These are phyloP conservation scores for Rhizodiscina lignyota DNA, from an alignment of 495 filamentous ascomycete species.

Conservation along the genomic window DNA sequence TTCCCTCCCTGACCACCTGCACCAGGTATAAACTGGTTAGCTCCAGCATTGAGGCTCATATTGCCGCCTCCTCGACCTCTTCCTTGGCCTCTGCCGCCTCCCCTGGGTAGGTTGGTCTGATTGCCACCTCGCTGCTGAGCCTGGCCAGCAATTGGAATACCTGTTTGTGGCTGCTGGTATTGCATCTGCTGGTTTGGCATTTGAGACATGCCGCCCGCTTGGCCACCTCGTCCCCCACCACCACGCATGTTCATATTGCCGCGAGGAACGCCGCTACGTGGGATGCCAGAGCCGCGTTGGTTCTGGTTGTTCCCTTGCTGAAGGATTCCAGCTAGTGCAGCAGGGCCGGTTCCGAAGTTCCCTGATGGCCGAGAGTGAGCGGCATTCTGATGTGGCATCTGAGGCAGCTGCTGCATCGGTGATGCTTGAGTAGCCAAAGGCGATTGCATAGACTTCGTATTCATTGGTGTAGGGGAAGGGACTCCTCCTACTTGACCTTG, in stretches of 20 bases:
- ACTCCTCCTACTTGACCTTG: neutral
- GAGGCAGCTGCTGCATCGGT: constrained; percentile 2
- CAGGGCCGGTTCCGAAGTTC: constrained; percentile 15
- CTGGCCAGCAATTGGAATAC: neutral
- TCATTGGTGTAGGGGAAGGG: too few species aligned
- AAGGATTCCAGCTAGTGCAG: constrained; percentile 12
- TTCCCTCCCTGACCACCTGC: constrained; percentile 1
- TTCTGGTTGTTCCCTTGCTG: constrained; percentile 5
- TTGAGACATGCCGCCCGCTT: neutral
- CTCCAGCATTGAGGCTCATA: constrained; percentile 4
- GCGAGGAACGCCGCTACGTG: constrained; percentile 1
- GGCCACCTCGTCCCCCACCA: neutral
- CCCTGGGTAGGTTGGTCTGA: constrained; percentile 7
- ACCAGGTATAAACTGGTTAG: constrained; percentile 5
- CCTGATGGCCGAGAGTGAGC: neutral
- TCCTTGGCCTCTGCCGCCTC: constrained; percentile 3
- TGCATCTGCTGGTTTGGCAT: neutral
- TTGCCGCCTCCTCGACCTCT: constrained; percentile 1
- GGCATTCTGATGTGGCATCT: constrained; percentile 1
- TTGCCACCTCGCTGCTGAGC: neutral
- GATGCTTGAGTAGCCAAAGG: neutral
- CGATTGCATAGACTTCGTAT: too few species aligned
- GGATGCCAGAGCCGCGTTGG: neutral
- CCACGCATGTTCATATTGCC: neutral
- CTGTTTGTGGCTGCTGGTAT: neutral